phyloP scores from a whole-genome alignment of 2,329 filamentous ascomycete species.

The Epichloe sp. region DNA sequence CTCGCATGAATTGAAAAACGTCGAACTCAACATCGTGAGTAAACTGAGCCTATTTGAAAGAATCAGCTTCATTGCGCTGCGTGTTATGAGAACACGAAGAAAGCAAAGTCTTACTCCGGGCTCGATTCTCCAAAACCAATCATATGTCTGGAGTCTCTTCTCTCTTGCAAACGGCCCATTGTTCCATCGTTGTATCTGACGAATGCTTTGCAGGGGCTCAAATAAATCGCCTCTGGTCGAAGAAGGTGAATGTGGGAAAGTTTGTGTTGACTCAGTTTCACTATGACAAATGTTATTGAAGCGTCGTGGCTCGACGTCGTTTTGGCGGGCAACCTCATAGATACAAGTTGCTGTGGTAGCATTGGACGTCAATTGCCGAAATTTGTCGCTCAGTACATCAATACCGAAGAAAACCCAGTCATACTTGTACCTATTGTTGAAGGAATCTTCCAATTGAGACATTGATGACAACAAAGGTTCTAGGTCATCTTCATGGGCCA shows the following conservation, averaged over 20 bases:
- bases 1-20: conserved; percentile 74
- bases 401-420: conserved; percentile 86
- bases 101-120: conserved; percentile 35
- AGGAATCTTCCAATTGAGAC: conserved; percentile 41
- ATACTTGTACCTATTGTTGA: conserved; percentile 74
- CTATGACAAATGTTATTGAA: not conserved
- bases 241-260: not conserved
- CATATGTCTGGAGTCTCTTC: conserved; percentile 47
- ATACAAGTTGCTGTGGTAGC: conserved; percentile 57
- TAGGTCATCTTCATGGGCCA: conserved; percentile 20
- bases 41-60: conserved; percentile 32
- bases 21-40: conserved; percentile 62
- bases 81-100: not conserved
- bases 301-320: conserved; percentile 49
- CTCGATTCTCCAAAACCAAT: conserved; percentile 49
- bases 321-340: conserved; percentile 60
- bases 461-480: conserved; percentile 27
- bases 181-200: conserved; percentile 75
- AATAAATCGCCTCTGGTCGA: conserved; percentile 23
- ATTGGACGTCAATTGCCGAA: conserved; percentile 54
- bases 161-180: conserved; percentile 73
- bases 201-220: conserved; percentile 51
- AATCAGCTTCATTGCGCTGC: not conserved
- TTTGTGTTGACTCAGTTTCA: conserved; percentile 1
- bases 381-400: conserved; percentile 62